A percentile compares a stretch with the other conserved stretches of the same genome.
Evolutionary conservation across 140 eudicot genomes (phyloP).

Genomic region (Cichorium intybus): DNA sequence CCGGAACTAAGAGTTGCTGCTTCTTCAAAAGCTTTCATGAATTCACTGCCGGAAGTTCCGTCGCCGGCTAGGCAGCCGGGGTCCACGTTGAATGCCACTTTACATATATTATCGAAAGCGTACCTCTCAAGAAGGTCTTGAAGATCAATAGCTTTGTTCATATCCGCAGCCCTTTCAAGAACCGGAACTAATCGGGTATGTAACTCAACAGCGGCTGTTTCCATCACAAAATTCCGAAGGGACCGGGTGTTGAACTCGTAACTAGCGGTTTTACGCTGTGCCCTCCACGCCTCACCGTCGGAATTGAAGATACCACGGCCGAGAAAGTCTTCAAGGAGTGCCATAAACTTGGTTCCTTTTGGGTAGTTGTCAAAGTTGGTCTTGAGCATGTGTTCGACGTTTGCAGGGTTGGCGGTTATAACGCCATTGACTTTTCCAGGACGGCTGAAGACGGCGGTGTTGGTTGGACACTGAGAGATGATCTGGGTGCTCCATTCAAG

Average conservation of each 20-base stretch:
- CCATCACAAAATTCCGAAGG: constrained; percentile 56
- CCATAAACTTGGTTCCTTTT: constrained; percentile 65
- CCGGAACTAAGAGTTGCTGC: constrained; percentile 77
- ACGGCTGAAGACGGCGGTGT: constrained; percentile 73
- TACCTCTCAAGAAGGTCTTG: constrained; percentile 81
- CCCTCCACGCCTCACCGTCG: constrained; percentile 66
- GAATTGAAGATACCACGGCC: constrained; percentile 83
- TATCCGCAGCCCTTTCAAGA: constrained; percentile 32
- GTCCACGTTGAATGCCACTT: constrained; percentile 73
- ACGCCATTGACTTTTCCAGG: constrained; percentile 71
- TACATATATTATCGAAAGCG: constrained; percentile 81
- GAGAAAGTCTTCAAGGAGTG: constrained; percentile 65
- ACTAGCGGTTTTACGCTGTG: constrained; percentile 83
- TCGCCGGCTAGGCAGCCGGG: constrained; percentile 53
- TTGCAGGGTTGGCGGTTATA: constrained; percentile 73
- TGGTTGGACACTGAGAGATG: constrained; percentile 59
- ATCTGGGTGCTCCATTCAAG: constrained; percentile 79
- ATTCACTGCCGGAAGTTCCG: constrained; percentile 37
- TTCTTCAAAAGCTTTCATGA: constrained; percentile 70
- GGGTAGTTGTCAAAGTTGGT: constrained; percentile 82
- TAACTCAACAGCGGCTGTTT: constrained; percentile 40
- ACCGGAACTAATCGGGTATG: constrained; percentile 52
- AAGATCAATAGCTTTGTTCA: constrained; percentile 44
- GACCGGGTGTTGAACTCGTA: constrained; percentile 75
- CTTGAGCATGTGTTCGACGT: constrained; percentile 76